These are phyloP conservation scores for Cercospora janseana DNA, from an alignment of 2,329 filamentous ascomycete genomes.

Conservation along the genomic window DNA sequence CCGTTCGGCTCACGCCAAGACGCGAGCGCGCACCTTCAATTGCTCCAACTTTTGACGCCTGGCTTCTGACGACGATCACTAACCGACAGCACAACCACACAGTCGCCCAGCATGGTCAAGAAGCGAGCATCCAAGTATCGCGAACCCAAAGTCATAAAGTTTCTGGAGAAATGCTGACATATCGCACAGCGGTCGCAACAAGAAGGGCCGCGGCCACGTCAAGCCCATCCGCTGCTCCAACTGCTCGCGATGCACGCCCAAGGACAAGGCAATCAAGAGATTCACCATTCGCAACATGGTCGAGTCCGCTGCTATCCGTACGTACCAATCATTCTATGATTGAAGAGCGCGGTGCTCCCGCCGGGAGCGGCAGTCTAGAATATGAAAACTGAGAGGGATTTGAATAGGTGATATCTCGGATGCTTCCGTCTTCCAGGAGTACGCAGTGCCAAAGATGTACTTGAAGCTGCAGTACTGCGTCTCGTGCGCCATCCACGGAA, in stretches of 20 bases:
- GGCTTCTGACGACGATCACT: conserved; percentile 13
- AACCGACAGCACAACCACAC: conserved; percentile 25
- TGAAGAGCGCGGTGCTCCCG: conserved; percentile 16
- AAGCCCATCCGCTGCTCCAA: conserved; percentile 96
- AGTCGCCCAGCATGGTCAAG: conserved; percentile 66
- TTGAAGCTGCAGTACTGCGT: conserved; percentile 99
- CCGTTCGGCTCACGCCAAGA: too few species aligned
- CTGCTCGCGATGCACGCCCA: conserved; percentile 81
- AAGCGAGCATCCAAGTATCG: conserved; percentile 70
- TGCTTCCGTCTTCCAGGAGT: conserved; percentile 98
- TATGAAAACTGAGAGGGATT: conserved; percentile 9
- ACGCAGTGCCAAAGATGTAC: conserved; percentile 99
- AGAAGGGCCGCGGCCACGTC: conserved; percentile 98
- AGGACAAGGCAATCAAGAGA: conserved; percentile 99
- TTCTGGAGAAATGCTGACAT: conserved; percentile 38
- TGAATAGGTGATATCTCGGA: conserved; percentile 96
- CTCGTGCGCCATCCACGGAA: conserved; percentile 99
- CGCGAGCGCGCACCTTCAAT: conserved; percentile 2
- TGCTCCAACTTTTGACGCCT: conserved; percentile 4
- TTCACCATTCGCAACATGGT: conserved; percentile 99
- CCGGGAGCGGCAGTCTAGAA: conserved; percentile 14
- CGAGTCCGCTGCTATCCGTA: conserved; percentile 99
- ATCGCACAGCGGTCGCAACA: conserved; percentile 83
- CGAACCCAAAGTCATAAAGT: conserved; percentile 34
- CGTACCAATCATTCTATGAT: conserved; percentile 45